Percentiles rank a stretch among this genome's conserved stretches.
Evolutionary conservation across 257 asterid species (phyloP).

Genomic region (Lithospermum erythrorhizon): DNA sequence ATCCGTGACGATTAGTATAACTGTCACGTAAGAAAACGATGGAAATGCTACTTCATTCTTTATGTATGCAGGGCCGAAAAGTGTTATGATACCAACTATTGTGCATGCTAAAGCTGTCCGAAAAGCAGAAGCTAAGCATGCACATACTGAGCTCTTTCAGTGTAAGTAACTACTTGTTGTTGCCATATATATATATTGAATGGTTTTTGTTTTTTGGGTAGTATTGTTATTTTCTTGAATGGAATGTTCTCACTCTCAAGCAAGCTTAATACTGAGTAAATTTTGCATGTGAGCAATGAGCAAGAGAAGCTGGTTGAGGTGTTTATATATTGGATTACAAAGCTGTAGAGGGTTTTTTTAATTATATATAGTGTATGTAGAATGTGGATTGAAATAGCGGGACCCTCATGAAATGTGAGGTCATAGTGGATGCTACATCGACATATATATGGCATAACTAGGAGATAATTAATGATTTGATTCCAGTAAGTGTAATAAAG

Average conservation of each 20-base stretch:
- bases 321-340: slow-evolving; percentile 1
- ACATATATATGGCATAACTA: too few relatives aligned
- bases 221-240: not conserved
- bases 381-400: slow-evolving; percentile 2
- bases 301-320: slow-evolving; percentile 3
- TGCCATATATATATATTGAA: slow-evolving; percentile 14
- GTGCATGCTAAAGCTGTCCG: slow-evolving; percentile 80
- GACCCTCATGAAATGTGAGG: slow-evolving; percentile 10
- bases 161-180: slow-evolving; percentile 18
- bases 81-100: slow-evolving; percentile 53
- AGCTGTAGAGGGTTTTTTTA: slow-evolving; percentile 17
- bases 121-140: slow-evolving; percentile 54
- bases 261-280: not conserved
- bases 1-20: slow-evolving; percentile 47
- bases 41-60: slow-evolving; percentile 42
- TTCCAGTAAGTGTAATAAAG: too few relatives aligned
- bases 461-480: too few relatives aligned
- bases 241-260: slow-evolving; percentile 1
- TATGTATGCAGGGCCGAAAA: slow-evolving; percentile 45
- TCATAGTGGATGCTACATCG: slow-evolving; percentile 10
- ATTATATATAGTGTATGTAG: slow-evolving; percentile 23
- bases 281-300: not conserved
- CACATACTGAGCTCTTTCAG: slow-evolving; percentile 28
- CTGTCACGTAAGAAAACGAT: slow-evolving; percentile 68
- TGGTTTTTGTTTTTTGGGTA: not conserved